These are phyloP conservation scores for Tetrapisispora arboricola DNA, from an alignment of 805 yeast species.

Conservation along the genomic window DNA sequence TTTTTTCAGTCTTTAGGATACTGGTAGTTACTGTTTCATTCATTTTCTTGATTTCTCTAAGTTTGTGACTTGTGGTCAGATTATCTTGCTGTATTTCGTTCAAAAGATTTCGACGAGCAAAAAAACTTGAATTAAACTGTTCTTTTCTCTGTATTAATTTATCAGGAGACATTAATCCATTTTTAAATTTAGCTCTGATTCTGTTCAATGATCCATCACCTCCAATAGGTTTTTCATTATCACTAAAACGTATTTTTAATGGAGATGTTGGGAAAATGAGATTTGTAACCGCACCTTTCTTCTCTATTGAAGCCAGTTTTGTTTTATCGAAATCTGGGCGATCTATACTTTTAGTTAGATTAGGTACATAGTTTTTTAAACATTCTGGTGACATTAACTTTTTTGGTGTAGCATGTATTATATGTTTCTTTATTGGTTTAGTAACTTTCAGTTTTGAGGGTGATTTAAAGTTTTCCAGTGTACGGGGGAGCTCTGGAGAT, in stretches of 20 bases:
- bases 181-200: conserved; percentile 22
- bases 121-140: not conserved
- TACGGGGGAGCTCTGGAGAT: not conserved
- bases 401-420: conserved; percentile 22
- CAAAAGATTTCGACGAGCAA: not conserved
- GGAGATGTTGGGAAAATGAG: conserved; percentile 25
- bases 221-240: conserved; percentile 20
- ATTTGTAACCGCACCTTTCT: conserved; percentile 13
- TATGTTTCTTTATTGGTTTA: not conserved
- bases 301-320: conserved; percentile 6
- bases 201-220: conserved; percentile 24
- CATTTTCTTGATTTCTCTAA: not conserved
- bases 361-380: conserved; percentile 9
- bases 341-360: conserved; percentile 24
- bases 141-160: not conserved
- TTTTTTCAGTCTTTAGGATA: not conserved
- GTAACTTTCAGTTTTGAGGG: not conserved
- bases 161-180: conserved; percentile 20
- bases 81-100: not conserved
- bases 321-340: conserved; percentile 10
- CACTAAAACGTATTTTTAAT: conserved; percentile 19
- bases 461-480: not conserved
- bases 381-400: conserved; percentile 19
- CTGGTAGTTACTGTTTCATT: not conserved
- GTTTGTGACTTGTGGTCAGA: too few relatives aligned